phyloP scores from a whole-genome alignment of 2,329 filamentous ascomycete genomes.

The Pezicula carpinea region DNA sequence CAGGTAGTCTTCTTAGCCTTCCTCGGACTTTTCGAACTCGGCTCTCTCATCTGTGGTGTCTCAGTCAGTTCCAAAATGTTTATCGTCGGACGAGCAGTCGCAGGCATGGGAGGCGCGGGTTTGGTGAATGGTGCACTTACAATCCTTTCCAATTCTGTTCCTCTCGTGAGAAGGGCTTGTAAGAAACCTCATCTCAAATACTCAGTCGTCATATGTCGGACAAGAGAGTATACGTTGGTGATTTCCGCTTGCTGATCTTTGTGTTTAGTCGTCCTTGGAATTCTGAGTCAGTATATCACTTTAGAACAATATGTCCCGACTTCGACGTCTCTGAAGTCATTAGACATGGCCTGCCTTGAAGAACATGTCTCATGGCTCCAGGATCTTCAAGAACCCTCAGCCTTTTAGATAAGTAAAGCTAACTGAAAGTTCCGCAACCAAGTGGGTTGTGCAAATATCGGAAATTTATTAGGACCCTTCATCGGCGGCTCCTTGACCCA shows the following conservation, averaged over 20 bases:
- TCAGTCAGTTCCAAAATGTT: slow-evolving; percentile 44
- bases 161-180: slow-evolving; percentile 4
- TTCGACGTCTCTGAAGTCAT: too few relatives aligned
- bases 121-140: slow-evolving; percentile 45
- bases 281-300: neutral
- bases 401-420: neutral
- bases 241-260: neutral
- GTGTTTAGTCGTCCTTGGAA: neutral
- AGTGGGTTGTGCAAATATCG: slow-evolving; percentile 3
- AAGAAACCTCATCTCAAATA: neutral
- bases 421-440: neutral
- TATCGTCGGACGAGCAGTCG: slow-evolving; percentile 48
- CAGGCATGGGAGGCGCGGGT: slow-evolving; percentile 47
- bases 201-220: neutral
- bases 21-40: slow-evolving; percentile 48
- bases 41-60: slow-evolving; percentile 47
- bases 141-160: slow-evolving; percentile 37
- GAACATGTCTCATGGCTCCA: too few relatives aligned
- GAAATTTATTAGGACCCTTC: slow-evolving; percentile 6
- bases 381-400: neutral
- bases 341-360: too few relatives aligned
- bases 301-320: neutral
- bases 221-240: neutral
- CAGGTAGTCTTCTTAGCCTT: slow-evolving; percentile 6
- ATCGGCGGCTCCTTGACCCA: slow-evolving; percentile 11